Conservation (phyloP, 352 stramenopile genomes). For the Pythium vanterpoolii region DNA sequence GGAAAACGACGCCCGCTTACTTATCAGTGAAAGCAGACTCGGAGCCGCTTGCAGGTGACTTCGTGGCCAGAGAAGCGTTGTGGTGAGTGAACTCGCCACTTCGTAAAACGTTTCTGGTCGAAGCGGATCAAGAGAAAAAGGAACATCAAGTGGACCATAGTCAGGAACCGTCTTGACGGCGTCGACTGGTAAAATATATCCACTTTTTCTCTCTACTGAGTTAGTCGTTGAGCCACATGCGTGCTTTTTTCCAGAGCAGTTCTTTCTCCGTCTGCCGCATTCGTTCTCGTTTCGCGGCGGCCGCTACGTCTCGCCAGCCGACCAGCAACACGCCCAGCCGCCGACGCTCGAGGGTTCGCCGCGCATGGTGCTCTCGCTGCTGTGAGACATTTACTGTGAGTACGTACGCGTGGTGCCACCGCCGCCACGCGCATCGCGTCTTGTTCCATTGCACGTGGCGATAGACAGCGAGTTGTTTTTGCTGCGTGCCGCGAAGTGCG, state of each 20-base stretch:
- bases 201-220: background rate
- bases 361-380: conserved; percentile 4
- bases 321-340: conserved; percentile 26
- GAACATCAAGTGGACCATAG: background rate
- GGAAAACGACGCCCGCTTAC: conserved; percentile 26
- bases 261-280: conserved; percentile 47
- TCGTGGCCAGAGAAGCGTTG: background rate
- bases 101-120: background rate
- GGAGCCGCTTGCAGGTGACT: conserved; percentile 4
- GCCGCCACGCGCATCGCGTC: conserved; percentile 13
- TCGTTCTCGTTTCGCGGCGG: conserved; percentile 26
- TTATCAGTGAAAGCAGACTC: conserved; percentile 1
- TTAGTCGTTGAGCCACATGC: conserved; percentile 57
- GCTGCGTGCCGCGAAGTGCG: conserved; percentile 7
- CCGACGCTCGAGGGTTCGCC: background rate
- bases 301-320: conserved; percentile 29
- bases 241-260: conserved; percentile 57
- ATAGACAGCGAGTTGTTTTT: conserved; percentile 24
- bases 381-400: background rate
- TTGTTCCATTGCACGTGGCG: conserved; percentile 38
- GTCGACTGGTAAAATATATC: conserved; percentile 6
- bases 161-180: background rate
- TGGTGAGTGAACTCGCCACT: background rate
- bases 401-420: conserved; percentile 10
- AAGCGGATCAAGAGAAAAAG: background rate